These are phyloP conservation scores for Heterobasidion annosum DNA, from an alignment of 1,284 basidiomycete genomes.

Conservation along the genomic window DNA sequence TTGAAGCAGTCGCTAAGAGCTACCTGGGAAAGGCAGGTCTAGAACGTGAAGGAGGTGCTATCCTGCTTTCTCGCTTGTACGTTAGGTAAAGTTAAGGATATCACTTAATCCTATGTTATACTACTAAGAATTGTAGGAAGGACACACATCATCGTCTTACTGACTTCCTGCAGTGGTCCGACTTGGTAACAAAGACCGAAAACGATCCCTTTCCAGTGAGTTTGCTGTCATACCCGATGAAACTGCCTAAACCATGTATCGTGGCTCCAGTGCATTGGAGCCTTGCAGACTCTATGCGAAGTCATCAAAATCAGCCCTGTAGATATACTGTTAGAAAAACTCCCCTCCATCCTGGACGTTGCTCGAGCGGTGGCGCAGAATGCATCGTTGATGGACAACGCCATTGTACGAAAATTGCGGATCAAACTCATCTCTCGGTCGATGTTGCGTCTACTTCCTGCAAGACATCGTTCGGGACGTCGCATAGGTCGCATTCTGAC, in stretches of 20 bases:
- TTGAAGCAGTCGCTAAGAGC: slow-evolving; percentile 54
- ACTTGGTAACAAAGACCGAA: slow-evolving; percentile 22
- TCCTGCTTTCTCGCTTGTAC: slow-evolving; percentile 69
- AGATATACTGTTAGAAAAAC: slow-evolving; percentile 38
- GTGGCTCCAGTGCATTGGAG: slow-evolving; percentile 51
- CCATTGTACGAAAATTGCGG: slow-evolving; percentile 56
- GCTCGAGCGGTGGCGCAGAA: slow-evolving; percentile 30
- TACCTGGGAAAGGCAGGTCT: slow-evolving; percentile 67
- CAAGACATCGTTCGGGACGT: slow-evolving; percentile 23
- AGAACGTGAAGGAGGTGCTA: slow-evolving; percentile 72
- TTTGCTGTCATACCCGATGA: slow-evolving; percentile 1
- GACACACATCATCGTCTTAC: slow-evolving; percentile 45
- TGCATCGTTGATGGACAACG: slow-evolving; percentile 39
- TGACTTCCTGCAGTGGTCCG: slow-evolving; percentile 43
- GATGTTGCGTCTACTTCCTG: slow-evolving; percentile 56
- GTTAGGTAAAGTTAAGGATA: slow-evolving; percentile 46
- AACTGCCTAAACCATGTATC: background rate
- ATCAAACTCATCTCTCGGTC: slow-evolving; percentile 59
- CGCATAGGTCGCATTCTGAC: slow-evolving; percentile 27
- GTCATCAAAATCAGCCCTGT: slow-evolving; percentile 59
- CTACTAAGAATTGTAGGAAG: slow-evolving; percentile 34
- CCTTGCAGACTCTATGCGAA: slow-evolving; percentile 69
- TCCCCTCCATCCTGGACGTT: slow-evolving; percentile 36
- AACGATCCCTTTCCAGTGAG: slow-evolving; percentile 46
- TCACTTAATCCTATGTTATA: background rate